phyloP scores from a whole-genome alignment of 306 rosid species.

The Notholithocarpus densiflorus region DNA sequence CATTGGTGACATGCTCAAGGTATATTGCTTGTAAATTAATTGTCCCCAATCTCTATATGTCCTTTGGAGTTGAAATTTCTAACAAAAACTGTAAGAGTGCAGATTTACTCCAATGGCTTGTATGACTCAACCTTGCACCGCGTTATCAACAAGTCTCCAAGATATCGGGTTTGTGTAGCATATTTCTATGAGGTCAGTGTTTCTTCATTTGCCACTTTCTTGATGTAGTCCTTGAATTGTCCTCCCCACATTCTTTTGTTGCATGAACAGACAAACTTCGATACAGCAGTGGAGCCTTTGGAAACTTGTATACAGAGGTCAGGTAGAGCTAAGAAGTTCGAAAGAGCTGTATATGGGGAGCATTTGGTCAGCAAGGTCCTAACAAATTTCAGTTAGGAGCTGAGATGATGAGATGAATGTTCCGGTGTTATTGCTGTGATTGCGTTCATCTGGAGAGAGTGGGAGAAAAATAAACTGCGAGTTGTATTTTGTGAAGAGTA shows the following conservation, averaged over 20 bases:
- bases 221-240: not conserved
- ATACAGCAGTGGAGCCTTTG: constrained; percentile 76
- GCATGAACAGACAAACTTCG: constrained; percentile 75
- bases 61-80: not conserved
- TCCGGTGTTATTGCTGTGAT: no score
- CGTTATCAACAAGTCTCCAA: constrained; percentile 62
- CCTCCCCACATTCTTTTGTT: constrained; percentile 1
- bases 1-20: constrained; percentile 97
- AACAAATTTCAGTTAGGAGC: constrained; percentile 47
- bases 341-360: constrained; percentile 76
- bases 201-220: not conserved
- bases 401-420: no score
- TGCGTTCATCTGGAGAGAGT: no score
- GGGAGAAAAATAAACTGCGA: no score
- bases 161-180: constrained; percentile 70
- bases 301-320: constrained; percentile 52
- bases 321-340: constrained; percentile 51
- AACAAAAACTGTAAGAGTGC: constrained; percentile 19
- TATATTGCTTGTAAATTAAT: constrained; percentile 14
- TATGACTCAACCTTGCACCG: constrained; percentile 88
- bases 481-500: no score
- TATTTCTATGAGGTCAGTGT: constrained; percentile 76
- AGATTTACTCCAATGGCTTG: constrained; percentile 90
- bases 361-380: constrained; percentile 68
- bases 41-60: not conserved